Base-by-base conservation (phyloP, 2,329 filamentous ascomycete genomes). In the Venturia carpophila region DNA sequence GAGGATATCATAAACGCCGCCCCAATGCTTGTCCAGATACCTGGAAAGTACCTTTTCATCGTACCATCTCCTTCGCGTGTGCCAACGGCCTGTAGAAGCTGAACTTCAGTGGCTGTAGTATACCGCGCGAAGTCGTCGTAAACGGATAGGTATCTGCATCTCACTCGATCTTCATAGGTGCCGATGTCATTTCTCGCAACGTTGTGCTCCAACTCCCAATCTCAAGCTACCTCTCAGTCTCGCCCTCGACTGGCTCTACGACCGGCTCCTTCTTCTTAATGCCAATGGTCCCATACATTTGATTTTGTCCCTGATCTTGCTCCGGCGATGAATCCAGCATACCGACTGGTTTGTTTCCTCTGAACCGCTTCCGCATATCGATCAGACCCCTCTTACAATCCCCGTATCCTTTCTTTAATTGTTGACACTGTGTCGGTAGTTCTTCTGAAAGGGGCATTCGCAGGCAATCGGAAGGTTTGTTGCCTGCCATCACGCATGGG, bases 281-380 rank as follows among this genome's bases (percentile, higher is more conserved):
- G 4, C 64, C 64, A 39, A 65, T 62, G 1, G 52, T 47, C 19
- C 34, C 58, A 39, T 65, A 65, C 37, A 65, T 34, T 21, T 58
- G 47, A 24, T 27, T 39, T 5, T 49, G 34, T 21, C 62, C 62
- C 21, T 58, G 43, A 17, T 39, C 42, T 56, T 58, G 17, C 11
- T 60, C 47, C 15, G 52, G 37, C 27, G 37, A 21, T 15, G 47
- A 39, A 27, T 39, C 52, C 37, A 49, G 11, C 45, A 45, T 45
- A 15, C 71, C 82, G 69, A 96, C 87, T 64, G 94, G 92, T 75
- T 91, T 86, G 79, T 97, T 97, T 66, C 94, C 94, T 65, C 94
- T 86, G 78, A 99, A 97, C 42, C 94, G 89, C 80, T 97, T 97
- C 75, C 94, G 90, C 94, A 99, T 99, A 76, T 99, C 94, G 71